Conservation (phyloP, 1,139 yeast species). For the Debaryomyces udenii region DNA sequence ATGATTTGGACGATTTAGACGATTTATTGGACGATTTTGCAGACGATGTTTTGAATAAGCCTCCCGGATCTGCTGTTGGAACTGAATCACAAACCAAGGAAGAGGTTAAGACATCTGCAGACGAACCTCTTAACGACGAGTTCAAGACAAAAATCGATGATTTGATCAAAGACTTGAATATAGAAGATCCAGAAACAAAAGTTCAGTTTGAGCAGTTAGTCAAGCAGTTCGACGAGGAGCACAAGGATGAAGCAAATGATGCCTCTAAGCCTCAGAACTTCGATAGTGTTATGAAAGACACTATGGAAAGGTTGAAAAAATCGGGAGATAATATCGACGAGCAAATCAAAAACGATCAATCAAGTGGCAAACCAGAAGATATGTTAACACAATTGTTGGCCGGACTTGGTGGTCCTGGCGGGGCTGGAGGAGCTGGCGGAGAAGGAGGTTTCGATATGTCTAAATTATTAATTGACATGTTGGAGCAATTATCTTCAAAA, state of each 20-base stretch:
- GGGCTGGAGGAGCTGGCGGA: conserved; percentile 42
- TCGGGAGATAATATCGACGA: conserved; percentile 71
- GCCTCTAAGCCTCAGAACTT: conserved; percentile 49
- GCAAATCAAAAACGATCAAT: conserved; percentile 54
- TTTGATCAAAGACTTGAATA: conserved; percentile 59
- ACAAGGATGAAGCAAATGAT: conserved; percentile 38
- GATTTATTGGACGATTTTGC: conserved; percentile 78
- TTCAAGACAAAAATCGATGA: conserved; percentile 55
- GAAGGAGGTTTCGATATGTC: conserved; percentile 59
- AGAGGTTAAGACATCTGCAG: conserved; percentile 20
- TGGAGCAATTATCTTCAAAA: conserved; percentile 82
- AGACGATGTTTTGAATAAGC: conserved; percentile 67
- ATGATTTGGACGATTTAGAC: conserved; percentile 74
- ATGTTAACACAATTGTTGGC: conserved; percentile 57
- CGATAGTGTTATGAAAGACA: conserved; percentile 77
- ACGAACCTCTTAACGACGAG: conserved; percentile 39
- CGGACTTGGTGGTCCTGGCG: conserved; percentile 48
- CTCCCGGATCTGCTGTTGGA: conserved; percentile 51
- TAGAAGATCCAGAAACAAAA: conserved; percentile 63
- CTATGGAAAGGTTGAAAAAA: conserved; percentile 75
- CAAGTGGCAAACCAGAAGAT: conserved; percentile 57
- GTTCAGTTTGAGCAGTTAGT: conserved; percentile 55
- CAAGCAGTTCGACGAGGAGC: conserved; percentile 46
- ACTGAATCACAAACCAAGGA: conserved; percentile 19
- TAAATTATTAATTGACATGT: conserved; percentile 72